Base-by-base conservation (phyloP, 2,329 filamentous ascomycete genomes). In the Alternaria viburni region DNA sequence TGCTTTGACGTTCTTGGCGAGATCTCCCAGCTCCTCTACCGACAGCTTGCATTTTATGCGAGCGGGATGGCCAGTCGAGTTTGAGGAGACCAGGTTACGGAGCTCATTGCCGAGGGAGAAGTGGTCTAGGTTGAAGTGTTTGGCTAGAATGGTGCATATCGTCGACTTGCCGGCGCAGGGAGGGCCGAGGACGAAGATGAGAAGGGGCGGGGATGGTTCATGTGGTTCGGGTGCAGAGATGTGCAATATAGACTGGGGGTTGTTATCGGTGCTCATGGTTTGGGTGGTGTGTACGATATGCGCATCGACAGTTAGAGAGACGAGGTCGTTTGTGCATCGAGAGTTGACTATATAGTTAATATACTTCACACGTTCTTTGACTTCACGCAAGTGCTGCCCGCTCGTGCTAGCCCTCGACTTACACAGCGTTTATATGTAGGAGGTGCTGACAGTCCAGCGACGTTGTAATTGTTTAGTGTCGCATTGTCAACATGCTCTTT, bases 141-240 rank as follows among this genome's bases (percentile, higher is more conserved):
- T 32, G 41, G 55, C 23, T 43, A 69, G 54, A 6, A 52, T 23
- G 45, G 44, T 52, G 43, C 62, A 58, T 30, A 68, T 55, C 15
- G 65, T 69, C 19, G 57, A 56, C 30, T 68, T 69, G 26, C 65
- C 63, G 9, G 65, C 58, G 50, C 67, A 69, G 4, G 65, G 67
- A 7, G 60, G 23, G 54, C 52, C 64, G 13, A 68, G 52, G 11
- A 67, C 49, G 36, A 67, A 64, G 43, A 64, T 56, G 0, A 67
- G 28, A 25, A 66, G 46, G 11, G 49, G 44, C 7, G 26, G 13
- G 49, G 49, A 50, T 17, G 13, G 12, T 4, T 30, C 8, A 5
- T n/a, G 41, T 21, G 23, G 21, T 23, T 54, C n/a, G 17, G 36
- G 23, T 41, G 49, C 19, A 10, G 30, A 11, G 3, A 4, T 25